Evolutionary conservation across 2,329 filamentous ascomycete species (phyloP), one percentile per base, ranked within the genome.

Genomic region (Dichotomopilus funicola): DNA sequence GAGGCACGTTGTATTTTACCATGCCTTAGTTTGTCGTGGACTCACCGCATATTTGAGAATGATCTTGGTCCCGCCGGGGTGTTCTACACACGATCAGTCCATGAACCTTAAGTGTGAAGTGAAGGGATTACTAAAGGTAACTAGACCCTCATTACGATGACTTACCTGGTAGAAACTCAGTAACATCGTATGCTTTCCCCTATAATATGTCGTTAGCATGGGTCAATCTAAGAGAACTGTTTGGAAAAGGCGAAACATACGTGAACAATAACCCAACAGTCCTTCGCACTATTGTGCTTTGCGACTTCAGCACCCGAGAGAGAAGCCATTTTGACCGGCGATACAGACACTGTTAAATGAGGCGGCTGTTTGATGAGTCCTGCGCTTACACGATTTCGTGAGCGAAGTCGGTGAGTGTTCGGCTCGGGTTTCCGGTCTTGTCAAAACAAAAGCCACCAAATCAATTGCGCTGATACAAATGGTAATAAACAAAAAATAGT

Each of bases 251-350:
- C 9, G 11, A 11, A 42, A 51, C 74, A 60, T 71, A 82, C 88
- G 72, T 95, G 88, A 58, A 95, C 82, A 66, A 95, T 89, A 46
- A 95, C 89, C 91, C 91, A 96, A 74, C 91, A 95, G 50, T 89
- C 92, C 64, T 95, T 83, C 65, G 81, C 80, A 65, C 77, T 86
- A 73, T 87, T 87, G 77, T 97, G 92, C 75, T 90, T 74, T 27
- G 78, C 77, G 56, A 82, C 74, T 52, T 82, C 78, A 50, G 68
- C 72, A 44, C 80, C 80, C 12, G 74, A 78, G 53, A 82, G 68
- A 53, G 69, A 68, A 72, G 77, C 75, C 55, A 57, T 58, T 60
- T 63, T 61, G 53, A 11, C 11, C 12, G n/a, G 7, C 37, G 7
- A 36, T 6, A 4, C 27, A 4, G 6, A 8, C 8, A 38, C 8